Conservation (phyloP, 352 stramenopile genomes). For the Phytopythium oedochilum region DNA sequence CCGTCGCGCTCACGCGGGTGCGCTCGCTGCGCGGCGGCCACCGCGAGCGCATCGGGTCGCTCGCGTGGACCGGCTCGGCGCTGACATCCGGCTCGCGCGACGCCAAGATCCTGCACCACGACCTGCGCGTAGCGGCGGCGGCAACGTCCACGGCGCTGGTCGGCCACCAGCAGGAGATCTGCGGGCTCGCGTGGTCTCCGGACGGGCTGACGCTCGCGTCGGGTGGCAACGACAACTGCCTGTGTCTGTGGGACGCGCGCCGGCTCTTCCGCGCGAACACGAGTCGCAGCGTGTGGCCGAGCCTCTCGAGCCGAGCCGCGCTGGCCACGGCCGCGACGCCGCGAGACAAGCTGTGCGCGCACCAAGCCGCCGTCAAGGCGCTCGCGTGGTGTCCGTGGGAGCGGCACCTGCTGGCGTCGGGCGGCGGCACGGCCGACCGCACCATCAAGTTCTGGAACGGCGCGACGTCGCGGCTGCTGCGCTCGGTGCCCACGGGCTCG, state of each 20-base stretch:
- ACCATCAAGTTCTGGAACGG: constrained; percentile 98
- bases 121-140: constrained; percentile 15
- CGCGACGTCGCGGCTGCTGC: constrained; percentile 70
- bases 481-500: constrained; percentile 93
- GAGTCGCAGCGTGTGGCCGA: background rate
- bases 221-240: constrained; percentile 93
- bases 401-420: constrained; percentile 91
- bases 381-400: constrained; percentile 97
- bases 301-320: constrained; percentile 1
- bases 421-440: constrained; percentile 93
- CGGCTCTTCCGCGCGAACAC: constrained; percentile 4
- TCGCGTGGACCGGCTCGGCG: constrained; percentile 90
- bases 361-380: constrained; percentile 95
- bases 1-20: constrained; percentile 72
- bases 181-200: constrained; percentile 92
- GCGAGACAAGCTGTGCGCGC: constrained; percentile 73
- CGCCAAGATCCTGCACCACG: constrained; percentile 77
- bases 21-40: constrained; percentile 89
- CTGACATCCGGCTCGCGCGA: constrained; percentile 91
- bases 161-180: constrained; percentile 94
- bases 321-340: constrained; percentile 7
- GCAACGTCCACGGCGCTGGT: constrained; percentile 71
- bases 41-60: constrained; percentile 78
- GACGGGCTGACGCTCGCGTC: constrained; percentile 92
- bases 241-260: constrained; percentile 92